These are phyloP conservation scores for Aspergillus sp. DNA, from an alignment of 2,329 filamentous ascomycete genomes.

Conservation along the genomic window DNA sequence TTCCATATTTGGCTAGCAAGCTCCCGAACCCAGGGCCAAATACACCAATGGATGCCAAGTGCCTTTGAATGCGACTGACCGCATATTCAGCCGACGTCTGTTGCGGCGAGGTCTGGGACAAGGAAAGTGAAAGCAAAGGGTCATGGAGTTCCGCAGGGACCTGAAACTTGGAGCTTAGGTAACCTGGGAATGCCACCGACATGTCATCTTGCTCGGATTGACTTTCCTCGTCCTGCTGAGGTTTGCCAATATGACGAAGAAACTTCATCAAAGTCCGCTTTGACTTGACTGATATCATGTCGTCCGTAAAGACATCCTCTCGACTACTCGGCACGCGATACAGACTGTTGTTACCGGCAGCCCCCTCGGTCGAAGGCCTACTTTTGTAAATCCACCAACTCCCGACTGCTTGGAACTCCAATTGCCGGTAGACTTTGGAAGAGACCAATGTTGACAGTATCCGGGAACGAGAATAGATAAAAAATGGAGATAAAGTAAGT, in stretches of 20 bases:
- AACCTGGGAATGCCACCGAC: constrained; percentile 45
- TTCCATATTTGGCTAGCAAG: constrained; percentile 88
- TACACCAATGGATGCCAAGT: constrained; percentile 76
- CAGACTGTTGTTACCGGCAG: constrained; percentile 36
- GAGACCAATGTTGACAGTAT: constrained; percentile 77
- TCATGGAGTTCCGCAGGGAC: constrained; percentile 61
- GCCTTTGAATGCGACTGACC: constrained; percentile 63
- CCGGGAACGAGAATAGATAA: constrained; percentile 75
- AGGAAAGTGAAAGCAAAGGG: constrained; percentile 60
- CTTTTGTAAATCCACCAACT: constrained; percentile 70
- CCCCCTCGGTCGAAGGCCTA: constrained; percentile 7
- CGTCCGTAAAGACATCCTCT: constrained; percentile 82
- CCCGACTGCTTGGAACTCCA: constrained; percentile 89
- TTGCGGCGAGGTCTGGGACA: constrained; percentile 54
- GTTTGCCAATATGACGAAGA: constrained; percentile 68
- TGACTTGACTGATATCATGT: constrained; percentile 64
- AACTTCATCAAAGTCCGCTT: constrained; percentile 92
- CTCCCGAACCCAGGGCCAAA: constrained; percentile 86
- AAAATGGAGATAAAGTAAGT: constrained; percentile 72
- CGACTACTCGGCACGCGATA: constrained; percentile 75
- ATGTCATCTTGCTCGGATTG: constrained; percentile 46
- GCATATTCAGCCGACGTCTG: constrained; percentile 58
- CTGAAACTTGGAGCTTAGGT: constrained; percentile 49
- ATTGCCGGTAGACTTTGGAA: constrained; percentile 75
- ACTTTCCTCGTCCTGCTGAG: constrained; percentile 45